Percentiles rank a stretch among this genome's conserved stretches.
These are phyloP conservation scores for Penicillium cinerascens DNA, from an alignment of 495 filamentous ascomycete genomes.

Conservation along the genomic window DNA sequence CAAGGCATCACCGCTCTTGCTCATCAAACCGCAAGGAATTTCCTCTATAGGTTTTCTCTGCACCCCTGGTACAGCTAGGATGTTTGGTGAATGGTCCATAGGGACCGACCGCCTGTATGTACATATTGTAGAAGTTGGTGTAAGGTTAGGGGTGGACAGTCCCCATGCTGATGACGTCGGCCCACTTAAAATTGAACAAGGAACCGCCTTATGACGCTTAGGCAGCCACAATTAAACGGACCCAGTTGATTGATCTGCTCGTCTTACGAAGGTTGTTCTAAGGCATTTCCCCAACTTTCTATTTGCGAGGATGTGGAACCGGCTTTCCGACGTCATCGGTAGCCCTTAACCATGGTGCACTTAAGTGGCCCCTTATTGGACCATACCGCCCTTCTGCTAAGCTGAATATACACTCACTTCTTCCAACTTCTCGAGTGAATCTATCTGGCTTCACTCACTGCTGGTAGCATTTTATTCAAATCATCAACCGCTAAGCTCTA, in stretches of 20 bases:
- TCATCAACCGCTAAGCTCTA: slow-evolving; percentile 10
- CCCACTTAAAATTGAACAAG: not conserved
- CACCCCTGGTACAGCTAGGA: too few species aligned
- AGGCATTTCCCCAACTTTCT: too few species aligned
- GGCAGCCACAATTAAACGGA: not conserved
- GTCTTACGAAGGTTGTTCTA: not conserved
- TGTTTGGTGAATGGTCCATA: too few species aligned
- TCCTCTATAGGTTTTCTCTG: too few species aligned
- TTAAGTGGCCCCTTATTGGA: not conserved
- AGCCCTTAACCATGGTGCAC: too few species aligned
- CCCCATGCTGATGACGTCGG: not conserved
- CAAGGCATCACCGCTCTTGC: too few species aligned
- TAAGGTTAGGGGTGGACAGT: too few species aligned
- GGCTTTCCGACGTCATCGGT: not conserved
- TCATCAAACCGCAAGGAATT: too few species aligned
- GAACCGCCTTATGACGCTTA: not conserved
- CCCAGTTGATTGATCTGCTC: not conserved
- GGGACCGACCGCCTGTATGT: too few species aligned
- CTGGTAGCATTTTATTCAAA: slow-evolving; percentile 2
- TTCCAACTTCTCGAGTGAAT: not conserved
- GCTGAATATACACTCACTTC: not conserved
- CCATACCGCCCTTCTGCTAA: not conserved
- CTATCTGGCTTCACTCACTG: not conserved
- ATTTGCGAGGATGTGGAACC: not conserved
- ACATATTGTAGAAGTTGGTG: too few species aligned